Evolutionary conservation across 805 yeast species (phyloP).

Genomic region (Schwanniomyces vanrijiae): DNA sequence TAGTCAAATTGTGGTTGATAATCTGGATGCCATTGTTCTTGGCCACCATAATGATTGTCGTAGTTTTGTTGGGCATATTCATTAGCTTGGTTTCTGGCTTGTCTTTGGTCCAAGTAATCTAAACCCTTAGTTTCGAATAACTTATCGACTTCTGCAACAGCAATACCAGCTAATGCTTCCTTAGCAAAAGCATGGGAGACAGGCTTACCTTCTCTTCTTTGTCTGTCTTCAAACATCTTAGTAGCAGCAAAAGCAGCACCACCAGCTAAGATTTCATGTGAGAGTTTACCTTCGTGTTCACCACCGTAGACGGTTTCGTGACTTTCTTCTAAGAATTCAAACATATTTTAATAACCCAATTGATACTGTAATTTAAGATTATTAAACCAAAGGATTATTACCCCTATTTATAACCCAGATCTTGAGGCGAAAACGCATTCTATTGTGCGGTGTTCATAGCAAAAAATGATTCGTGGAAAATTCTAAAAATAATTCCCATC

Average conservation of each 20-base stretch:
- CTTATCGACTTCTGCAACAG: slow-evolving; percentile 33
- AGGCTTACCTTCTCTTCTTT: slow-evolving; percentile 32
- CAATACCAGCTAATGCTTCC: slow-evolving; percentile 27
- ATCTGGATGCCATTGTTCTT: slow-evolving; percentile 27
- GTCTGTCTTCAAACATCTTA: slow-evolving; percentile 30
- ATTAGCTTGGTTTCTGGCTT: slow-evolving; percentile 24
- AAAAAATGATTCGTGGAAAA: neutral
- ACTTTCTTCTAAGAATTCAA: slow-evolving; percentile 11
- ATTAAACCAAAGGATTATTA: neutral
- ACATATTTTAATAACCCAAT: neutral
- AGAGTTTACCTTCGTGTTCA: slow-evolving; percentile 28
- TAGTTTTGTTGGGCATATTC: slow-evolving; percentile 18
- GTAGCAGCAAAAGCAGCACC: slow-evolving; percentile 33
- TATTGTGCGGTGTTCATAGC: neutral
- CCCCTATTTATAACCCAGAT: neutral
- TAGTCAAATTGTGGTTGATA: slow-evolving; percentile 25
- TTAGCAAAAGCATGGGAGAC: slow-evolving; percentile 30
- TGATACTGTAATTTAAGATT: neutral
- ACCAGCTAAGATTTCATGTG: slow-evolving; percentile 32
- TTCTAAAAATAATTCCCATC: neutral
- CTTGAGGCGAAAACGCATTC: neutral
- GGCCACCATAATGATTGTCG: slow-evolving; percentile 27
- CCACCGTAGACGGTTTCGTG: slow-evolving; percentile 30
- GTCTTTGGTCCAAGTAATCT: slow-evolving; percentile 28
- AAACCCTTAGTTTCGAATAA: slow-evolving; percentile 34